These are phyloP conservation scores for Globisporangium megalacanthum DNA, from an alignment of 352 stramenopile genomes.

Conservation along the genomic window DNA sequence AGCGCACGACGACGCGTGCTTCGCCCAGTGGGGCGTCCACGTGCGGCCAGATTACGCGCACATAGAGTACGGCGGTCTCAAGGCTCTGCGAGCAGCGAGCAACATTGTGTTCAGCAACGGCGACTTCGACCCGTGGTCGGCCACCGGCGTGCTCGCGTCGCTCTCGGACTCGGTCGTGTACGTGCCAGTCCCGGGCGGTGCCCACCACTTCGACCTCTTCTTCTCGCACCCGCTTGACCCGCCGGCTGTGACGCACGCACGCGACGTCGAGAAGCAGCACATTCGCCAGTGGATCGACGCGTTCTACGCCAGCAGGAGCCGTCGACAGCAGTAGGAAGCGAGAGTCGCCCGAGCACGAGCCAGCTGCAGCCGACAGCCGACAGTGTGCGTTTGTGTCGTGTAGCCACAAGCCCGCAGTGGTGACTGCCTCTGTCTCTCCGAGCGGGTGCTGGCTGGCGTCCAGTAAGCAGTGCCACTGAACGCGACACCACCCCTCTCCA, in stretches of 20 bases:
- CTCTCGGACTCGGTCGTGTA: slow-evolving; percentile 62
- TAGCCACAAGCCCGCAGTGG: no score
- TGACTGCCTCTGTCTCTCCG: no score
- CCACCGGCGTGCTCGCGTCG: slow-evolving; percentile 76
- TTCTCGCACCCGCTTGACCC: slow-evolving; percentile 68
- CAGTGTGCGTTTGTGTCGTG: no score
- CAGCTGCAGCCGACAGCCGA: no score
- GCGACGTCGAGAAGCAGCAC: slow-evolving; percentile 39
- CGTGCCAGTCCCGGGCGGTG: slow-evolving; percentile 39
- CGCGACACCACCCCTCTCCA: no score
- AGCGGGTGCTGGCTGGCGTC: no score
- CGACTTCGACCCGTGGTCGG: slow-evolving; percentile 91
- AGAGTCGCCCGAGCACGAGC: no score
- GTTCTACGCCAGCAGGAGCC: slow-evolving; percentile 17
- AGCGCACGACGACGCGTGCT: slow-evolving; percentile 57
- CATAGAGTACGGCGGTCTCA: slow-evolving; percentile 67
- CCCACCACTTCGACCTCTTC: slow-evolving; percentile 82
- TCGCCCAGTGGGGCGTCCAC: slow-evolving; percentile 52
- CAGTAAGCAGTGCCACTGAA: no score
- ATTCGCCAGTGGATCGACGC: slow-evolving; percentile 51
- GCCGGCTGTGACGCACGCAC: slow-evolving; percentile 23
- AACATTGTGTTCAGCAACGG: slow-evolving; percentile 96
- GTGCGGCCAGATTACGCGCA: slow-evolving; percentile 59
- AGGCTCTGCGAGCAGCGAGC: slow-evolving; percentile 56
- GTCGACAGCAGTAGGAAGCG: no score